phyloP scores from a whole-genome alignment of 305 asterid species.

The Plantago lanceolata region DNA sequence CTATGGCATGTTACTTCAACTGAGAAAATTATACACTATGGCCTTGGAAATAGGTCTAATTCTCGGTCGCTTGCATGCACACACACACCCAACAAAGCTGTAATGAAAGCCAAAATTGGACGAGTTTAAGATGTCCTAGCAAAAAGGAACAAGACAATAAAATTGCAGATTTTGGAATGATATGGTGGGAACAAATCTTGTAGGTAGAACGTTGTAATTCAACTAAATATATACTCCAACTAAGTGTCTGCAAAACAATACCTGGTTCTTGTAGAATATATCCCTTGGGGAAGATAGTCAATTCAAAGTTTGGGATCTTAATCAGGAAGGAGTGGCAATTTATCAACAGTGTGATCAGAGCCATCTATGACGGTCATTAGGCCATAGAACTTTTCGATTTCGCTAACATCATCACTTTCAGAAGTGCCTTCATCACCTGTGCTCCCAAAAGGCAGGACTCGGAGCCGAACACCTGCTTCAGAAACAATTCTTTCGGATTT shows the following conservation, averaged over 20 bases:
- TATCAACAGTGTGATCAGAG: conserved; percentile 39
- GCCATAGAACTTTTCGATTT: conserved; percentile 29
- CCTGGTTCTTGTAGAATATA: conserved; percentile 1
- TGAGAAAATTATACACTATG: too few species aligned
- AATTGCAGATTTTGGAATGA: too few species aligned
- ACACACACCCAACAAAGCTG: too few species aligned
- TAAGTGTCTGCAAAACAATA: conserved; percentile 1
- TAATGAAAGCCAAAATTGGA: too few species aligned
- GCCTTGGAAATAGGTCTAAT: too few species aligned
- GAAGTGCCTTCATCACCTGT: conserved; percentile 34
- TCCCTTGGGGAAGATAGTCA: too few species aligned
- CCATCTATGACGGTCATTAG: conserved; percentile 49
- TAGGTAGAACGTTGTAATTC: neutral
- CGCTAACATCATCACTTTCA: conserved; percentile 31
- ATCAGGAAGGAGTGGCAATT: conserved; percentile 77
- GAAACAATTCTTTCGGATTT: conserved; percentile 65
- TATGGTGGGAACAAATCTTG: too few species aligned
- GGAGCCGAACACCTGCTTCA: conserved; percentile 53
- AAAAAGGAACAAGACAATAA: too few species aligned
- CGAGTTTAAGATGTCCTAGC: too few species aligned
- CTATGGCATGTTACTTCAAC: too few species aligned
- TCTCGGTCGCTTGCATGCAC: too few species aligned
- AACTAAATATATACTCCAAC: neutral
- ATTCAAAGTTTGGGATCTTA: conserved; percentile 18
- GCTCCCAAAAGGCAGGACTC: conserved; percentile 55